Base-by-base conservation (phyloP, 805 yeast species). In the Wickerhamomyces canadensis region DNA sequence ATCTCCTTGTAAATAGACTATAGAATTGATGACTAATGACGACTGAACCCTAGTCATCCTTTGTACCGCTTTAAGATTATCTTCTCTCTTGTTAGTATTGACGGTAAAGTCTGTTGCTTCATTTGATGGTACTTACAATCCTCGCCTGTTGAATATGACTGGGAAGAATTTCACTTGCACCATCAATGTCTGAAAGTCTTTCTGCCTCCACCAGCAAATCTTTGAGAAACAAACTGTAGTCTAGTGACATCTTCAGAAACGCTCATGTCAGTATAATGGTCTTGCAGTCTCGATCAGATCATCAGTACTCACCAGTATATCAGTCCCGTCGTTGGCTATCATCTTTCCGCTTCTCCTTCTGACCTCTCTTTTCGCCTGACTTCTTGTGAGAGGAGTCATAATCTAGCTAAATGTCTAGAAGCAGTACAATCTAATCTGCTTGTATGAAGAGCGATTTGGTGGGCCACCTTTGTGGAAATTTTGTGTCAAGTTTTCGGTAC, bases 211-310 rank as follows among this genome's bases (percentile, higher is more conserved):
- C 32, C 6, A 71, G 48, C 24, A 57, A 26, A 54, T 64, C 45
- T 25, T 60, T 57, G 36, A 75, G 41, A 47, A 74, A 76, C 27
- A 71, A 61, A 25, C 72, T 51, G 38, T 74, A 74, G 31, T 75
- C 62, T 35, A 76, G 48, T 36, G 73, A 67, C 16, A 75, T 46
- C 55, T 51, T 19, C 14, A 13, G 8, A n/a, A n/a, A n/a, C n/a
- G n/a, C n/a, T n/a, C n/a, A n/a, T n/a, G n/a, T n/a, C n/a, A n/a
- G n/a, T n/a, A n/a, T n/a, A n/a, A n/a, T n/a, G n/a, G n/a, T n/a
- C 13, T 5, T n/a, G 16, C 5, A 23, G 6, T 19, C 12, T 32
- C 2, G 2, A 23, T 12, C 13, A 4, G 15, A 16, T 9, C 11
- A 7, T n/a, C 24, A 24, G 14, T 8, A 41, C 49, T 14, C 27